Evolutionary conservation across 148 eudicot species (phyloP), one percentile per base, ranked within the genome.

Genomic region (Bassia scoparia): DNA sequence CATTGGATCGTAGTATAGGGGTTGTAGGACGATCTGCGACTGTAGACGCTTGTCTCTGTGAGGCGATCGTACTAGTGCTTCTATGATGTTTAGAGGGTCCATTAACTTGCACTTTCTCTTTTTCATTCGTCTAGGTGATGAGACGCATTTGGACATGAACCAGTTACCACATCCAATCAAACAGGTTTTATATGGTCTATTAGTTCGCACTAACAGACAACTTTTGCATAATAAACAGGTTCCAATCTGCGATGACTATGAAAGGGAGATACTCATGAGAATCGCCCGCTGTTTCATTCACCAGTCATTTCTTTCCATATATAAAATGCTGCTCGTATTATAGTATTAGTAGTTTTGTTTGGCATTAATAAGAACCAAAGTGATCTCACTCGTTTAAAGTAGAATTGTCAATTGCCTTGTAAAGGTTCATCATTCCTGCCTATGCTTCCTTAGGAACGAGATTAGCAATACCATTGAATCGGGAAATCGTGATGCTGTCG

Each of bases 111-210:
- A 84, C 94, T 69, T 96, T 96, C 78, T 96, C 99, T 11, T 96
- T 83, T 81, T 95, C 99, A 29, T 92, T 96, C 99, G 59, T 92
- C 99, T 24, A 96, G 78, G 56, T 92, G 92, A 83, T 96, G 99
- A 21, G 96, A 89, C 99, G 82, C 72, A 79, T 46, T 18, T 0
- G 37, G 29, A 37, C 0, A 8, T 44, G 10, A 20, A 65, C 16
- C 4, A 14, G 0, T 17, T 11, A n/a, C n/a, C n/a, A 50, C 49
- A 56, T 7, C 11, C 41, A 24, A 74, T 41, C 38, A 66, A 29
- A 61, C 46, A 41, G 46, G 46, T 41, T 37, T n/a, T n/a, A n/a
- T n/a, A n/a, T n/a, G n/a, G n/a, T n/a, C n/a, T n/a, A n/a, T n/a
- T n/a, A n/a, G n/a, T n/a, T n/a, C n/a, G n/a, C n/a, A n/a, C n/a